Evolutionary conservation across 768 basidiomycete genomes (phyloP).

Genomic region (Galerina sulciceps): DNA sequence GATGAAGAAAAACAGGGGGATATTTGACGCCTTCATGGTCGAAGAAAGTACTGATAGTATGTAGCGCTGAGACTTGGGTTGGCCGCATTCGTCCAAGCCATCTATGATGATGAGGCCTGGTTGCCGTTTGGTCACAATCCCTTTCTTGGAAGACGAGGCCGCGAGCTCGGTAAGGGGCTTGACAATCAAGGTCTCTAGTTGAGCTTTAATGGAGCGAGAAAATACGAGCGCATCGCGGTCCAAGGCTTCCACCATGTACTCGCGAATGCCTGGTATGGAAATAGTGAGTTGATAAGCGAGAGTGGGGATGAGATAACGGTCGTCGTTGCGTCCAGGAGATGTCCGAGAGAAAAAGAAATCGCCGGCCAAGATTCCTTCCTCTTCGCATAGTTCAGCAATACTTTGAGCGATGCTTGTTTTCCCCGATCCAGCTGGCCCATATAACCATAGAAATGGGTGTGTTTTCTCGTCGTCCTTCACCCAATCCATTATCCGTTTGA

Average conservation of each 20-base stretch:
- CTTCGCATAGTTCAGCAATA: too few relatives aligned
- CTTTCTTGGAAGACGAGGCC: not conserved
- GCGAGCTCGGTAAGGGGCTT: not conserved
- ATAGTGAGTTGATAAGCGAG: not conserved
- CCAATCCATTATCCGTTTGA: not conserved
- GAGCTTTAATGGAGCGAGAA: not conserved
- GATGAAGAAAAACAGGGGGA: not conserved
- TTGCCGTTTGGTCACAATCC: too few relatives aligned
- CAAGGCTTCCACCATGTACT: not conserved
- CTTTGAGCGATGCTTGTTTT: too few relatives aligned
- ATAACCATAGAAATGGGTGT: slow-evolving; percentile 1
- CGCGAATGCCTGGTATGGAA: not conserved
- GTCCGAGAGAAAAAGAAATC: too few relatives aligned
- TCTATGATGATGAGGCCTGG: slow-evolving; percentile 3
- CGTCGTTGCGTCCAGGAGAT: too few relatives aligned
- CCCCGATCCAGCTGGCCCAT: too few relatives aligned
- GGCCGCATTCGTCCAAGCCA: slow-evolving; percentile 6
- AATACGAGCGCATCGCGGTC: not conserved
- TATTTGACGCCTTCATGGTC: not conserved
- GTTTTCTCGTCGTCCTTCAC: not conserved
- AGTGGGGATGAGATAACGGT: not conserved
- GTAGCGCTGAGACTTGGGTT: not conserved
- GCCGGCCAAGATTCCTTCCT: too few relatives aligned
- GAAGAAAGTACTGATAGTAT: not conserved
- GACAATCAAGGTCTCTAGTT: not conserved